These are phyloP conservation scores for Kokia cookei DNA, from an alignment of 441 rosid genomes.

Conservation along the genomic window DNA sequence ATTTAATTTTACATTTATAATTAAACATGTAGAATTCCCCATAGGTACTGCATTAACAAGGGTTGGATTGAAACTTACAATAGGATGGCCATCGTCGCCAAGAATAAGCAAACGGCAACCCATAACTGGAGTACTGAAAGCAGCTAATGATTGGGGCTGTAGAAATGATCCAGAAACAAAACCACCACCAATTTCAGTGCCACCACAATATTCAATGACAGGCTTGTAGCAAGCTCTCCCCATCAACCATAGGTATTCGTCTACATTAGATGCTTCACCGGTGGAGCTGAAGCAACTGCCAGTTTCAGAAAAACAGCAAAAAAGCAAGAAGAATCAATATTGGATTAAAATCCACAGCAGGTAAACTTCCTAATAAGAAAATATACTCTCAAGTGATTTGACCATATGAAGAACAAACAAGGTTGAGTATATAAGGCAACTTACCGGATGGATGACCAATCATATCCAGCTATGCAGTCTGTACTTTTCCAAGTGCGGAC, in stretches of 20 bases:
- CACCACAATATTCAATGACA: slow-evolving; percentile 89
- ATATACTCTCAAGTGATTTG: not conserved
- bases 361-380: not conserved
- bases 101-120: slow-evolving; percentile 86
- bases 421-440: slow-evolving; percentile 8
- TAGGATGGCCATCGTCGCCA: slow-evolving; percentile 55
- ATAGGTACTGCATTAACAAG: not conserved
- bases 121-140: slow-evolving; percentile 89
- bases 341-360: not conserved
- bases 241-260: slow-evolving; percentile 93
- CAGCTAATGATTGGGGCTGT: slow-evolving; percentile 86
- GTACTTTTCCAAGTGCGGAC: slow-evolving; percentile 84
- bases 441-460: slow-evolving; percentile 92
- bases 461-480: slow-evolving; percentile 55
- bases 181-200: slow-evolving; percentile 90
- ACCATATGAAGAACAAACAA: slow-evolving; percentile 10
- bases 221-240: slow-evolving; percentile 89
- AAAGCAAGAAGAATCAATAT: slow-evolving; percentile 16
- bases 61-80: slow-evolving; percentile 45
- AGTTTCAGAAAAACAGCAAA: slow-evolving; percentile 23
- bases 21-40: not conserved
- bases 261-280: slow-evolving; percentile 93
- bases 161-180: slow-evolving; percentile 77
- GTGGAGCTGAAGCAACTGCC: slow-evolving; percentile 85
- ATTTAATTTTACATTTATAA: not conserved